These are phyloP conservation scores for Neonectria punicea DNA, from an alignment of 2,329 filamentous ascomycete species.

Conservation along the genomic window DNA sequence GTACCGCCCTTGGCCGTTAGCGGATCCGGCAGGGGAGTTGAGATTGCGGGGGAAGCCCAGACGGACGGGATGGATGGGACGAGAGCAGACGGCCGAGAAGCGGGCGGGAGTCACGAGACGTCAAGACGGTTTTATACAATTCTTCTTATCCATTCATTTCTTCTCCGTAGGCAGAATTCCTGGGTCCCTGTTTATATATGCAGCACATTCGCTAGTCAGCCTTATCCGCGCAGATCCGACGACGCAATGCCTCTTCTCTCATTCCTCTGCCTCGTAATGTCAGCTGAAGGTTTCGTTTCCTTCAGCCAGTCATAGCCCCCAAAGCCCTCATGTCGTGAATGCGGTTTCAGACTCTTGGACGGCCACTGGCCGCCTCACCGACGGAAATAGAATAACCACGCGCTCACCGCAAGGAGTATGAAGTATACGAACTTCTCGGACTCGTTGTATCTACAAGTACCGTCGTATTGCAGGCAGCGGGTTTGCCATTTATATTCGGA, in stretches of 20 bases:
- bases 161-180: too few species aligned
- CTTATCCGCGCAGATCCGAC: neutral
- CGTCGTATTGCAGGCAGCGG: constrained; percentile 17
- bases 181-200: too few species aligned
- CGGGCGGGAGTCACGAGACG: neutral
- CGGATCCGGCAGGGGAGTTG: constrained; percentile 1
- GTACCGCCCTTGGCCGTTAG: neutral
- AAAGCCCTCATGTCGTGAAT: constrained; percentile 14
- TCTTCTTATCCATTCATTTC: neutral
- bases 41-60: constrained; percentile 18
- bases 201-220: constrained; percentile 2
- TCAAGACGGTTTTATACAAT: neutral
- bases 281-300: neutral
- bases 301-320: neutral
- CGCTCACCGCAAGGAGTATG: neutral
- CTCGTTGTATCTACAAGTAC: neutral
- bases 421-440: too few species aligned
- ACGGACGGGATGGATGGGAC: neutral
- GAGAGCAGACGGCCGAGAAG: neutral
- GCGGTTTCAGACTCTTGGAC: constrained; percentile 16
- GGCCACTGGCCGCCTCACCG: neutral
- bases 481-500: neutral
- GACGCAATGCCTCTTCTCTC: neutral
- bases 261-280: neutral
- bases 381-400: constrained; percentile 21